These are phyloP conservation scores for Neobulgaria alba DNA, from an alignment of 2,329 filamentous ascomycete species.

Conservation along the genomic window DNA sequence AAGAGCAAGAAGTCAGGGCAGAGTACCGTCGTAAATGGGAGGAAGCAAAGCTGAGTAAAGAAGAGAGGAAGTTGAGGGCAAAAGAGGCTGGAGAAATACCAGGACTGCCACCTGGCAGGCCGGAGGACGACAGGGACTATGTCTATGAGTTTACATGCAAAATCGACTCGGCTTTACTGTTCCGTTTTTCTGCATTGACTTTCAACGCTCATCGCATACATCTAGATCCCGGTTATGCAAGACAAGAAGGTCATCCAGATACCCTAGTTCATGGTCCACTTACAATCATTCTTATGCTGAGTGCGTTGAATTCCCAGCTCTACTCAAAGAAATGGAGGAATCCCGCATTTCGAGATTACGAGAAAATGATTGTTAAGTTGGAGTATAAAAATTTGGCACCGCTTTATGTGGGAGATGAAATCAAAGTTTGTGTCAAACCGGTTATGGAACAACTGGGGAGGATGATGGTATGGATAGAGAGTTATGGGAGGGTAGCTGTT, in stretches of 20 bases:
- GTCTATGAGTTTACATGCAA: too few relatives aligned
- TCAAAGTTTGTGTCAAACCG: constrained; percentile 61
- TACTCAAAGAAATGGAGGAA: constrained; percentile 36
- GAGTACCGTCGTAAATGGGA: too few relatives aligned
- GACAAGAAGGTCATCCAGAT: constrained; percentile 64
- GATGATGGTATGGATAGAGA: too few relatives aligned
- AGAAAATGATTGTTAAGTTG: constrained; percentile 43
- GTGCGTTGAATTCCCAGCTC: constrained; percentile 47
- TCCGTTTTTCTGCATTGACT: constrained; percentile 83
- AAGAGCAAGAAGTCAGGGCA: too few relatives aligned
- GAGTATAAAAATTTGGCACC: constrained; percentile 78
- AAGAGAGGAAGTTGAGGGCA: too few relatives aligned
- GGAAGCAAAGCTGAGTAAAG: too few relatives aligned
- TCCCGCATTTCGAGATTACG: constrained; percentile 66
- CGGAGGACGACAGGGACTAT: too few relatives aligned
- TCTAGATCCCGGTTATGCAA: constrained; percentile 61
- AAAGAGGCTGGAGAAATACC: too few relatives aligned
- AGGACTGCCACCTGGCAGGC: too few relatives aligned
- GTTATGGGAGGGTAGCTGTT: too few relatives aligned
- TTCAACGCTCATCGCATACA: constrained; percentile 93
- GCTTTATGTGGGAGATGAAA: constrained; percentile 63
- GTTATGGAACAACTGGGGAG: too few relatives aligned
- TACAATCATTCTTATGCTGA: constrained; percentile 67
- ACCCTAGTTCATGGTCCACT: constrained; percentile 84
- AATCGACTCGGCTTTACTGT: constrained; percentile 67